Evolutionary conservation across 495 filamentous ascomycete genomes (phyloP).

Genomic region (Oidiodendron maius): DNA sequence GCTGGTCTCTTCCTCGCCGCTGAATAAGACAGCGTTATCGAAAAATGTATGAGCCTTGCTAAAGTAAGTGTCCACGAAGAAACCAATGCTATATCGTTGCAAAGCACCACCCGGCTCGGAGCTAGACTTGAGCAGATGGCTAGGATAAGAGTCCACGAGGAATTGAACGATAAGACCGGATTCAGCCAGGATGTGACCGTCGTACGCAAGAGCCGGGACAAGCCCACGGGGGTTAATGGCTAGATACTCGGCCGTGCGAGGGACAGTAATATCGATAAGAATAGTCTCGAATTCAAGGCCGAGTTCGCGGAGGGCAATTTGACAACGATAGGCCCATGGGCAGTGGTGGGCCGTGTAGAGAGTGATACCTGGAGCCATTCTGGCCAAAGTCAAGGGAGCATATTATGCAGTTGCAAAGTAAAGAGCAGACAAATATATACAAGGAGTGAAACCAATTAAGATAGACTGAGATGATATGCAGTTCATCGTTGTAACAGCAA

Average conservation of each 20-base stretch:
- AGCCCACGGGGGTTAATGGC: conserved; percentile 81
- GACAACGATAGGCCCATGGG: conserved; percentile 78
- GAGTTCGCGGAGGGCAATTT: conserved; percentile 71
- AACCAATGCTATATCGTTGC: conserved; percentile 60
- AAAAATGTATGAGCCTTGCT: conserved; percentile 50
- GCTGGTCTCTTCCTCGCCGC: conserved; percentile 32
- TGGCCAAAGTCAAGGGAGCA: too few relatives aligned
- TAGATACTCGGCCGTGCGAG: conserved; percentile 76
- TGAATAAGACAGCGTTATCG: conserved; percentile 34
- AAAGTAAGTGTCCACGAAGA: conserved; percentile 74
- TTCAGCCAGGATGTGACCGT: conserved; percentile 69
- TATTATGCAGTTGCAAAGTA: too few relatives aligned
- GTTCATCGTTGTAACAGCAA: too few relatives aligned
- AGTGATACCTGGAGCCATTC: conserved; percentile 28
- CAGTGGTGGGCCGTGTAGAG: conserved; percentile 74
- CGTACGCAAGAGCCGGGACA: conserved; percentile 67
- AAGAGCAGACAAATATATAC: too few relatives aligned
- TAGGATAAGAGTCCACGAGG: conserved; percentile 50
- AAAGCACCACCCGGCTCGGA: conserved; percentile 34
- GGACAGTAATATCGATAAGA: conserved; percentile 65
- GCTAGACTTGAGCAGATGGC: conserved; percentile 43
- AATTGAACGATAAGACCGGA: conserved; percentile 64
- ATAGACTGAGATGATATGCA: too few relatives aligned
- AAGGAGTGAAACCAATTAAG: too few relatives aligned
- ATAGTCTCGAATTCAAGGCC: conserved; percentile 72